Evolutionary conservation across 768 basidiomycete genomes (phyloP).

Genomic region (Pholiota microspora): DNA sequence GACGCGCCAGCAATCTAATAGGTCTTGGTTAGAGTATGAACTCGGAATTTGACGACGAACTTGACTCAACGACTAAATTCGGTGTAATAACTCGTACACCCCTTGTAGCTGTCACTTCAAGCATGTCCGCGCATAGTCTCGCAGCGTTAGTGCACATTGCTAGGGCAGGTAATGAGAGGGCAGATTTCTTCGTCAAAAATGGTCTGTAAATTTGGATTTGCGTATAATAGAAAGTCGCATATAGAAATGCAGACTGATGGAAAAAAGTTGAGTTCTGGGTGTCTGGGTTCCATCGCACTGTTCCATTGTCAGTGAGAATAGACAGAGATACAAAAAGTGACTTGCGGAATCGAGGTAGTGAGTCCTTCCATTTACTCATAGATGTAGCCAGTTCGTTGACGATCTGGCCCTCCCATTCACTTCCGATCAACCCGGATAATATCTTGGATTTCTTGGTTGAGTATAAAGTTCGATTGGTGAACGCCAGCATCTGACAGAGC

Average conservation of each 20-base stretch:
- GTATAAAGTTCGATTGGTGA: constrained; percentile 57
- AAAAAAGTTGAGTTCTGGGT: constrained; percentile 33
- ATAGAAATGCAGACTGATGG: constrained; percentile 52
- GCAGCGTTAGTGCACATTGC: constrained; percentile 75
- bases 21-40: not conserved
- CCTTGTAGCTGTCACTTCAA: constrained; percentile 51
- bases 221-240: constrained; percentile 42
- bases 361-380: constrained; percentile 60
- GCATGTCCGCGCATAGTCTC: constrained; percentile 64
- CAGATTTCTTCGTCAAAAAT: constrained; percentile 49
- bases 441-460: constrained; percentile 39
- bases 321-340: not conserved
- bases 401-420: constrained; percentile 54
- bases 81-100: constrained; percentile 24
- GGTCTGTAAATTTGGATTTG: constrained; percentile 72
- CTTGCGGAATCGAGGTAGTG: constrained; percentile 54
- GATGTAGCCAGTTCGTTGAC: constrained; percentile 62
- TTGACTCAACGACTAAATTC: constrained; percentile 27
- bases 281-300: constrained; percentile 39
- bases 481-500: constrained; percentile 59
- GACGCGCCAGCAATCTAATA: not conserved
- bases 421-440: constrained; percentile 37
- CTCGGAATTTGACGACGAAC: not conserved
- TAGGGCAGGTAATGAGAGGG: constrained; percentile 51
- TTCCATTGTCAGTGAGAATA: not conserved